These are phyloP conservation scores for Sarocladiaceae sp. DNA, from an alignment of 2,329 filamentous ascomycete species.

Conservation along the genomic window DNA sequence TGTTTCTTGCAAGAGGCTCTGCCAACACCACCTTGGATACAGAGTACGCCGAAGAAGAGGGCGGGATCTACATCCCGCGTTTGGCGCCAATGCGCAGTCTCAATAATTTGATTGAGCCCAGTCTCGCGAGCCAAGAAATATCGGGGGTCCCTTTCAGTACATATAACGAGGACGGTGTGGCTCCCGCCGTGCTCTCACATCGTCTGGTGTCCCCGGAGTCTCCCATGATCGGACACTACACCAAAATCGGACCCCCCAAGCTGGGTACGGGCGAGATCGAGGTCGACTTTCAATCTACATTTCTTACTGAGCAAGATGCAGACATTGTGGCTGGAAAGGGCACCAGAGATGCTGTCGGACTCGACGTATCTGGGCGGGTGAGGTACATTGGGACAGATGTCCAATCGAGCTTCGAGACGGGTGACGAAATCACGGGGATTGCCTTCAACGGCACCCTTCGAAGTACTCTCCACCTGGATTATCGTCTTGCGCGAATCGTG, in stretches of 20 bases:
- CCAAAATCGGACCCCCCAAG: slow-evolving; percentile 12
- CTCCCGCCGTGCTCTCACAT: no score
- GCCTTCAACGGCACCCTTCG: slow-evolving; percentile 29
- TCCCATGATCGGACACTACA: no score
- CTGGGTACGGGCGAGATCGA: slow-evolving; percentile 32
- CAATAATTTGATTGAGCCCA: slow-evolving; percentile 42
- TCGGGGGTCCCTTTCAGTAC: no score
- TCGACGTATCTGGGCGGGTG: slow-evolving; percentile 38
- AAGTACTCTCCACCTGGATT: slow-evolving; percentile 28
- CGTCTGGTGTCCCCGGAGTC: no score
- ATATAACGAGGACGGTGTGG: no score
- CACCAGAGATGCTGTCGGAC: slow-evolving; percentile 26
- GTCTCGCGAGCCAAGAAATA: no score
- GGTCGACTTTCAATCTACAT: slow-evolving; percentile 32
- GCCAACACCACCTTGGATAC: neutral
- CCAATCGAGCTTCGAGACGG: slow-evolving; percentile 26
- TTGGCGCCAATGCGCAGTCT: slow-evolving; percentile 33
- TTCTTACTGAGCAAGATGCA: slow-evolving; percentile 32
- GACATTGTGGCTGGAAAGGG: slow-evolving; percentile 29
- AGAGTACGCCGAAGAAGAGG: slow-evolving; percentile 38
- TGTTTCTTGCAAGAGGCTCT: neutral
- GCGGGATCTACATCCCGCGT: slow-evolving; percentile 39
- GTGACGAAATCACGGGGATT: slow-evolving; percentile 39
- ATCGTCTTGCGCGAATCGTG: slow-evolving; percentile 27
- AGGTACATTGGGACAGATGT: slow-evolving; percentile 25